Percentiles rank a stretch among this genome's conserved stretches.
Conservation (phyloP, 495 filamentous ascomycete genomes). For the Jackrogersella multiformis region DNA sequence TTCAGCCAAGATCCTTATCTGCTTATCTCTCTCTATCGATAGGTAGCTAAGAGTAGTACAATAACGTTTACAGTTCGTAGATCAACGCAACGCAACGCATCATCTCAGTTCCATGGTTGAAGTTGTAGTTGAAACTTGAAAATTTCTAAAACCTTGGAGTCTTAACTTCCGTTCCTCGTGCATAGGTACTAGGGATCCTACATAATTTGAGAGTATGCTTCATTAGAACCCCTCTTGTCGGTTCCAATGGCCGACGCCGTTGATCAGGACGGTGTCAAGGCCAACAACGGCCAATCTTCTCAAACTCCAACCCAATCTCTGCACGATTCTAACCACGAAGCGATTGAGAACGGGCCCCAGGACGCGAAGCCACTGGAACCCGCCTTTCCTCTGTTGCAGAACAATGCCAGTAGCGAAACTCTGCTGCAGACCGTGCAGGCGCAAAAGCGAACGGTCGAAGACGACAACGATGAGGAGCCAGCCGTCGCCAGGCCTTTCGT, state of each 20-base stretch:
- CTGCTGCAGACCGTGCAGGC: slow-evolving; percentile 43
- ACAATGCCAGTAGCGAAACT: slow-evolving; percentile 51
- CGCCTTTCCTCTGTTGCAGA: slow-evolving; percentile 56
- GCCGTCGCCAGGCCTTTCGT: slow-evolving; percentile 70
- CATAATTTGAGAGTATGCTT: slow-evolving; percentile 24
- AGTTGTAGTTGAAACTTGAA: no score
- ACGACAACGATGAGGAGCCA: slow-evolving; percentile 72
- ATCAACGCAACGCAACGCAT: no score
- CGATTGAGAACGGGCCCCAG: slow-evolving; percentile 6
- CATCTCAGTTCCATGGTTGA: no score
- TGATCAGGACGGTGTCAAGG: slow-evolving; percentile 29
- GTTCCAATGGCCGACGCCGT: slow-evolving; percentile 33
- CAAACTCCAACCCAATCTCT: slow-evolving; percentile 14
- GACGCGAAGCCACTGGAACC: slow-evolving; percentile 28
- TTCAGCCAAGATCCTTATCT: no score
- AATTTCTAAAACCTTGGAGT: not conserved
- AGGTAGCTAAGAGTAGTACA: not conserved
- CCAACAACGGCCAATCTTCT: slow-evolving; percentile 32
- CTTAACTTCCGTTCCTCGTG: not conserved
- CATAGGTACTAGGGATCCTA: not conserved
- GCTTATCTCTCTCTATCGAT: slow-evolving; percentile 15
- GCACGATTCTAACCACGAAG: slow-evolving; percentile 11
- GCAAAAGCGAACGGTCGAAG: slow-evolving; percentile 53
- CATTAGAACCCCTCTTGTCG: not conserved
- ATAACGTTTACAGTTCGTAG: no score